Percentiles rank a stretch among this genome's conserved stretches.
Conservation (phyloP, 345 rosid genomes). For the Firmiana major region DNA sequence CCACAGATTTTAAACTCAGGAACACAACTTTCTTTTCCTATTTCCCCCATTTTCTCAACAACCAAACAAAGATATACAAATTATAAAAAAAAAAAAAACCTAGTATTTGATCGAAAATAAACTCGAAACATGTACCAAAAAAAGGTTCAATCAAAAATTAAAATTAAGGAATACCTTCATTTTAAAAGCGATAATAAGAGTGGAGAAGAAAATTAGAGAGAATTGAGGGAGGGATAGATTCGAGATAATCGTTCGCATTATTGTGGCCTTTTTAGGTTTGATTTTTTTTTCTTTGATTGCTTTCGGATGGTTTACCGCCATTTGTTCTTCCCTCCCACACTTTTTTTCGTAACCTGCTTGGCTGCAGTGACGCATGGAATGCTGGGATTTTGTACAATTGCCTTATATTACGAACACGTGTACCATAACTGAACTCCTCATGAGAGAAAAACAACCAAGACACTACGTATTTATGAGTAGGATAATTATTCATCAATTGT, state of each 20-base stretch:
- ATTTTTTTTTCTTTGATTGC: neutral
- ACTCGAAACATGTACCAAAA: neutral
- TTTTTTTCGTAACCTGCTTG: neutral
- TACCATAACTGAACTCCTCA: too few species aligned
- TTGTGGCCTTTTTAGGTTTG: neutral
- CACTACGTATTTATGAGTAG: too few species aligned
- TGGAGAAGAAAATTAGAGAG: neutral
- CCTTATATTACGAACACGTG: neutral
- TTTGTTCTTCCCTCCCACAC: neutral
- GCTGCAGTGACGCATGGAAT: neutral
- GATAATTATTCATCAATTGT: too few species aligned
- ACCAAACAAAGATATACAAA: neutral
- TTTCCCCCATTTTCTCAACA: neutral
- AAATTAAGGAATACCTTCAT: neutral
- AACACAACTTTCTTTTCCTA: neutral
- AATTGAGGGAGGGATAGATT: neutral
- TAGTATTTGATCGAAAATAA: neutral
- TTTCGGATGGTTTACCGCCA: neutral
- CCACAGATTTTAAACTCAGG: neutral
- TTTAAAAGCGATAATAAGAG: neutral
- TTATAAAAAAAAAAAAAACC: neutral
- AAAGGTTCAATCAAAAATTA: neutral
- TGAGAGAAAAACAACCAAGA: too few species aligned
- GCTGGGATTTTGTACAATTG: neutral
- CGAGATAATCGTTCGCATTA: neutral